These are phyloP conservation scores for Colletotrichum liaoningense DNA, from an alignment of 2,329 filamentous ascomycete genomes.

Conservation along the genomic window DNA sequence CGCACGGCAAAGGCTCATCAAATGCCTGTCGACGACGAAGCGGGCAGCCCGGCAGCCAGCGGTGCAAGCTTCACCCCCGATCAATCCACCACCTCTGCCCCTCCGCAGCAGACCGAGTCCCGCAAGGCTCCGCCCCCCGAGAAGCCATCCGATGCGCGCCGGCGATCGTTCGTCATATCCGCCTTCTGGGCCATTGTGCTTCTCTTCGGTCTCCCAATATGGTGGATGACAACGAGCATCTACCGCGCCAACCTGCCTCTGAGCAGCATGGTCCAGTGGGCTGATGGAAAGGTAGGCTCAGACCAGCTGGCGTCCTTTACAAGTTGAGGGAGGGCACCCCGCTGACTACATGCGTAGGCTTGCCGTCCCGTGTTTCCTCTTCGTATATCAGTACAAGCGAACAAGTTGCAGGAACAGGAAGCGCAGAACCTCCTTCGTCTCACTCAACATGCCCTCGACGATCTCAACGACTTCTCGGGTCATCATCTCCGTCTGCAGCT, in stretches of 20 bases:
- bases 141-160: conserved; percentile 73
- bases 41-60: conserved; percentile 6
- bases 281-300: conserved; percentile 80
- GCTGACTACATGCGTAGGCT: conserved; percentile 62
- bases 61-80: neutral
- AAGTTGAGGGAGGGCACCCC: neutral
- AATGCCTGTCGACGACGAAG: conserved; percentile 19
- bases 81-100: neutral
- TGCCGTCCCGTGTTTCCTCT: conserved; percentile 91
- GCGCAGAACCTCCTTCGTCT: conserved; percentile 79
- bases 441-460: conserved; percentile 89
- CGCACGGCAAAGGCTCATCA: conserved; percentile 20
- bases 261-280: conserved; percentile 90
- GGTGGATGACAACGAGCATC: conserved; percentile 95
- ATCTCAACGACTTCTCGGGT: conserved; percentile 85
- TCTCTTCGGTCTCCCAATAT: conserved; percentile 88
- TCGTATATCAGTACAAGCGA: conserved; percentile 80
- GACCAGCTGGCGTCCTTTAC: conserved; percentile 38
- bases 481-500: conserved; percentile 83
- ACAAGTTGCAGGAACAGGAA: conserved; percentile 73
- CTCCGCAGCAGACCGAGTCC: conserved; percentile 22
- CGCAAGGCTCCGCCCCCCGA: conserved; percentile 79
- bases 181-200: conserved; percentile 94
- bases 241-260: conserved; percentile 88
- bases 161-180: conserved; percentile 79